Conservation (phyloP, 305 asterid species). For the Euphrasia arctica region DNA sequence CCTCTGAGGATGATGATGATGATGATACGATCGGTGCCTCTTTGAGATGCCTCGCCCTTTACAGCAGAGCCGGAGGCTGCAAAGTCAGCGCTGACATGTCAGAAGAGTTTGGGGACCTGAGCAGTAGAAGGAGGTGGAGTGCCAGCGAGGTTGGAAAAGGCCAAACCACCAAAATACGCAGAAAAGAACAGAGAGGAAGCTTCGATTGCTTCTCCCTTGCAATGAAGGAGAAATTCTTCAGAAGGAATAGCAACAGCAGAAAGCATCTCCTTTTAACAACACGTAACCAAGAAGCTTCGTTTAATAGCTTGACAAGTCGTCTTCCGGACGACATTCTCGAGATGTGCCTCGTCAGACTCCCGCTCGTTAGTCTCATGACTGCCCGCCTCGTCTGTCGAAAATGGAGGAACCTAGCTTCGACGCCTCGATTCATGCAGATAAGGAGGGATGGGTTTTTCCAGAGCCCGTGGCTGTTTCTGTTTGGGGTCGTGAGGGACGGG, state of each 20-base stretch:
- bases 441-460: constrained; percentile 67
- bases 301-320: constrained; percentile 44
- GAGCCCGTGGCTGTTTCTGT: constrained; percentile 79
- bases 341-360: constrained; percentile 87
- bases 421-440: constrained; percentile 68
- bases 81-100: constrained; percentile 79
- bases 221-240: constrained; percentile 67
- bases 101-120: constrained; percentile 54
- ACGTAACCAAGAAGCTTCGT: constrained; percentile 34
- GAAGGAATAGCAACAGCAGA: constrained; percentile 35
- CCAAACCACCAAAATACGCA: constrained; percentile 32
- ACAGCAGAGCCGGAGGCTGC: constrained; percentile 88
- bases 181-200: constrained; percentile 46
- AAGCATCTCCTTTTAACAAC: neutral
- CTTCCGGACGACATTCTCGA: constrained; percentile 88
- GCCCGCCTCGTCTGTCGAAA: constrained; percentile 92
- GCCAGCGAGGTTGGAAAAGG: constrained; percentile 66
- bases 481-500: constrained; percentile 75
- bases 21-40: constrained; percentile 54
- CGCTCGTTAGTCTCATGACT: constrained; percentile 62
- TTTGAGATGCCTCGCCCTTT: constrained; percentile 66
- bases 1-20: constrained; percentile 30
- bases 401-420: constrained; percentile 75
- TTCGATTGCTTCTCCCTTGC: constrained; percentile 73
- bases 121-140: constrained; percentile 63